Evolutionary conservation across 345 rosid species (phyloP), one percentile per base, ranked within the genome.

Genomic region (Kernera saxatilis): DNA sequence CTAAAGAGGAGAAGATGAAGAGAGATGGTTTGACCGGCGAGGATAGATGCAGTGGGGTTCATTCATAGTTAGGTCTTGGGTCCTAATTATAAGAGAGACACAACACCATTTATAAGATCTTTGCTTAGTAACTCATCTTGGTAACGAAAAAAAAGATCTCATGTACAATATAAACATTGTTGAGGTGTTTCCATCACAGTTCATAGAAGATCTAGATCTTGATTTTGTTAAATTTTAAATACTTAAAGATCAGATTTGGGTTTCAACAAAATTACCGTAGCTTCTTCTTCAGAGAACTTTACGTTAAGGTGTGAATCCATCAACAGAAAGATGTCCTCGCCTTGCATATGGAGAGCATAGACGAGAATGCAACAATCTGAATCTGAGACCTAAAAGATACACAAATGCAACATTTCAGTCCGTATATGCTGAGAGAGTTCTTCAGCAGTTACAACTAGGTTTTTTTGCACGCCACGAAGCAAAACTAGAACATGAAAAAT

Each of bases 1-100:
- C 98, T 4, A 89, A 94, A 77, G 98, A 91, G 40, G 99, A 91
- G 62, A 89, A 91, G 86, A 64, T 94, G 80, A 89, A 87, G 71
- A 84, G 95, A 72, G 98, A 88, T 74, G 91, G 93, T 25, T 75
- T 89, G 67, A 69, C 84, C 25, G 49, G 26, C 1, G 56, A 52
- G 0, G 64, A 61, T 41, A 69, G 70, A 62, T 74, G 72, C 62
- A 53, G 51, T 36, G 79, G 59, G 57, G 37, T 26, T 68, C 78
- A 59, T 52, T 60, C 74, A 40, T 52, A 74, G 56, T 74, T 74
- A 68, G 73, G 29, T 68, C 57, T 33, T 51, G 48, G 2, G 43
- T 64, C 77, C 77, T 73, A 36, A 55, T 35, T 72, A 55, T 45
- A 72, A 43, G 12, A 52, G 25, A 50, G 29, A 46, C 7, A 43